Evolutionary conservation across 2,329 filamentous ascomycete species (phyloP).

Genomic region (Tothia fuscella): DNA sequence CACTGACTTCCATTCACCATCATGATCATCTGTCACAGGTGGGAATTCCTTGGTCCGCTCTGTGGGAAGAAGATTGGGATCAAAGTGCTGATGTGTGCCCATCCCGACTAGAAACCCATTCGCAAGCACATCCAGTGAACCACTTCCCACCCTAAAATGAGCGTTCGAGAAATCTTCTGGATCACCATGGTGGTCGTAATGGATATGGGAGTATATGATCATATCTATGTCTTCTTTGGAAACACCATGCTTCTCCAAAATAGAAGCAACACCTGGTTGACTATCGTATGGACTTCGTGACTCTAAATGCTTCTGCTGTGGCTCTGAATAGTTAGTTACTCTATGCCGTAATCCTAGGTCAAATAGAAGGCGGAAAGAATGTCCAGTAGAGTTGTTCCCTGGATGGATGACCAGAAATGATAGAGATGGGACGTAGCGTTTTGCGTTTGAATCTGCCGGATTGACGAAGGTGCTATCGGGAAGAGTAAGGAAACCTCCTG

Average conservation of each 20-base stretch:
- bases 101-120: slow-evolving; percentile 15
- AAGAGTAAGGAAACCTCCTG: slow-evolving; percentile 31
- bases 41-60: slow-evolving; percentile 34
- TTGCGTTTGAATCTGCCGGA: slow-evolving; percentile 30
- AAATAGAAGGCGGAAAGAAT: slow-evolving; percentile 34
- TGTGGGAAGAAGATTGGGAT: slow-evolving; percentile 29
- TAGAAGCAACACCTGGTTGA: slow-evolving; percentile 31
- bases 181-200: slow-evolving; percentile 49
- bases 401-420: slow-evolving; percentile 41
- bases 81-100: slow-evolving; percentile 31
- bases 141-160: slow-evolving; percentile 39
- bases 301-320: slow-evolving; percentile 34
- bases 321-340: slow-evolving; percentile 30
- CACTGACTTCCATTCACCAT: slow-evolving; percentile 30
- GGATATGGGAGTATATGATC: slow-evolving; percentile 41
- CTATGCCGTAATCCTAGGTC: slow-evolving; percentile 42
- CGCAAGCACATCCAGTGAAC: slow-evolving; percentile 31
- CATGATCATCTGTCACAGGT: slow-evolving; percentile 16
- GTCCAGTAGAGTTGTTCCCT: slow-evolving; percentile 16
- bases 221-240: slow-evolving; percentile 25
- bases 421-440: slow-evolving; percentile 40
- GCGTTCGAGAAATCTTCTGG: slow-evolving; percentile 38
- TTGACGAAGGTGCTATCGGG: slow-evolving; percentile 36
- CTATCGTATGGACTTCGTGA: slow-evolving; percentile 34
- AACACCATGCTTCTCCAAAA: slow-evolving; percentile 11